Percentiles rank a stretch among this genome's conserved stretches.
Conservation (phyloP, 805 yeast genomes). For the Blastobotrys chiropterorum region DNA sequence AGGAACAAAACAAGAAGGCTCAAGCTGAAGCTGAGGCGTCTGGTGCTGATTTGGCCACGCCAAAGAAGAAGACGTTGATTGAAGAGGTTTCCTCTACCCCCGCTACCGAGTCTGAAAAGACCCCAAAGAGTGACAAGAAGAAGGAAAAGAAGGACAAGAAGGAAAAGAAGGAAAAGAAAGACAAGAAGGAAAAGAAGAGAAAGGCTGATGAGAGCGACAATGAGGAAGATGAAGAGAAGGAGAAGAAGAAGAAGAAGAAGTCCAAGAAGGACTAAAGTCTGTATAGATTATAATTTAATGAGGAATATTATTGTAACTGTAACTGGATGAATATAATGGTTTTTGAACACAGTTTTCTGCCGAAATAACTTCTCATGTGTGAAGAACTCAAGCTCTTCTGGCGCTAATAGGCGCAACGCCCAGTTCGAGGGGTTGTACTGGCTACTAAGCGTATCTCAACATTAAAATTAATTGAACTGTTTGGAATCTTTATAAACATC, state of each 20-base stretch:
- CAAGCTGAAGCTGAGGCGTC: constrained; percentile 14
- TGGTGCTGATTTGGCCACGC: constrained; percentile 18
- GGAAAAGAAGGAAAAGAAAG: constrained; percentile 49
- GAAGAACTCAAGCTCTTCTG: no score
- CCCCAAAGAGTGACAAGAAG: constrained; percentile 40
- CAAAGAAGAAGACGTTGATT: constrained; percentile 15
- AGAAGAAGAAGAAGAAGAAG: constrained; percentile 40
- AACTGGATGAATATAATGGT: background rate
- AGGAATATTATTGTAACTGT: background rate
- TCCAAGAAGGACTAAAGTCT: constrained; percentile 12
- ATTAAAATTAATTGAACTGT: no score
- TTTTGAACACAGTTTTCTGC: background rate
- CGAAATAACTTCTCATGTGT: no score
- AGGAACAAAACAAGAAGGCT: constrained; percentile 21
- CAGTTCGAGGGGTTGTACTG: no score
- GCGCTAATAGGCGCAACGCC: no score
- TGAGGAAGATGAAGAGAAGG: constrained; percentile 48
- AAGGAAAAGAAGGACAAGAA: constrained; percentile 50
- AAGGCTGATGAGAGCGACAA: constrained; percentile 47
- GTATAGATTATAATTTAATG: background rate
- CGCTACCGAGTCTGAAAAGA: constrained; percentile 5
- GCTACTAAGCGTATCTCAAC: no score
- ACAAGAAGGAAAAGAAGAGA: constrained; percentile 57
- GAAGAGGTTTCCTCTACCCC: constrained; percentile 13
- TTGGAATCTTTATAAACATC: no score